phyloP scores from a whole-genome alignment of 179 eudicot species.

The Silene coronaria region DNA sequence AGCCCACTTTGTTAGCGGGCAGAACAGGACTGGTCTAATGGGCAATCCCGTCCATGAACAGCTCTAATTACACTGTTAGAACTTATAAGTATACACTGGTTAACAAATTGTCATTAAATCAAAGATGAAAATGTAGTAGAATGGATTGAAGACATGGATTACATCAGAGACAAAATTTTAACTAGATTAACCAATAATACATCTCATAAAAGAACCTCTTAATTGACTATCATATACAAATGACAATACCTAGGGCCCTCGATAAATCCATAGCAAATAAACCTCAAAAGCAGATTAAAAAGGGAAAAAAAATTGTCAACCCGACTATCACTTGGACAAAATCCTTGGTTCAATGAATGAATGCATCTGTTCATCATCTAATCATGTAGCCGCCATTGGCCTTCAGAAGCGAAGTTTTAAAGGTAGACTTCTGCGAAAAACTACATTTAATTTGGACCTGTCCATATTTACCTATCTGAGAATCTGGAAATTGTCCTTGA shows the following conservation, averaged over 20 bases:
- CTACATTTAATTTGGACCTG: not conserved
- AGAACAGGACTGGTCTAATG: too few relatives aligned
- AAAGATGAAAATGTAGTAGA: too few relatives aligned
- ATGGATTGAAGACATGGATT: too few relatives aligned
- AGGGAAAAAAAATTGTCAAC: too few relatives aligned
- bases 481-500: not conserved
- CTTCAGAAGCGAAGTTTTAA: slow-evolving; percentile 4
- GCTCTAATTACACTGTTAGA: too few relatives aligned
- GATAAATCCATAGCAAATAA: slow-evolving; percentile 21
- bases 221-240: slow-evolving; percentile 22
- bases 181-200: slow-evolving; percentile 15
- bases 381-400: not conserved
- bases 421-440: not conserved
- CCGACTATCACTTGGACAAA: slow-evolving; percentile 1
- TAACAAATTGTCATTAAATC: too few relatives aligned
- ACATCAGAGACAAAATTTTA: slow-evolving; percentile 8
- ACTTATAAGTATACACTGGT: too few relatives aligned
- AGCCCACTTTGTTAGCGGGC: too few relatives aligned
- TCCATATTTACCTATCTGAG: not conserved
- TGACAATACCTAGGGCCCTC: slow-evolving; percentile 17
- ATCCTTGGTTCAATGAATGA: not conserved
- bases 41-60: too few relatives aligned
- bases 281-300: not conserved
- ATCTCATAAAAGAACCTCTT: slow-evolving; percentile 2
- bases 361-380: slow-evolving; percentile 12